Base-by-base conservation (phyloP, 768 basidiomycete species). In the Trametes meyenii region DNA sequence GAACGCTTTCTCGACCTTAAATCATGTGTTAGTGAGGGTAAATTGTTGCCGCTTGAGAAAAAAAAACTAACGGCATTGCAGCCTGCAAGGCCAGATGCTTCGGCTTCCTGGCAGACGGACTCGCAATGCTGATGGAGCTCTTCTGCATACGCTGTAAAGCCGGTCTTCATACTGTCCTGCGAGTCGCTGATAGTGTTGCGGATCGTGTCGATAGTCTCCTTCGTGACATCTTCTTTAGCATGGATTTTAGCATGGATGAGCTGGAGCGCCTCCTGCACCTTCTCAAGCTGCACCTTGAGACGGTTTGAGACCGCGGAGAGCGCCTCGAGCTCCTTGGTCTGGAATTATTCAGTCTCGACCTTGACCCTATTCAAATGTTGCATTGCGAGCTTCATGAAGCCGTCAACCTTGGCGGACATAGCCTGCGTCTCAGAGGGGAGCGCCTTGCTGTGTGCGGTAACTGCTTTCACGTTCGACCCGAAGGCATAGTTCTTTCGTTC, bases 401-500 rank as follows among this genome's bases (percentile, higher is more conserved):
- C 83, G 12, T 84, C 80, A 14, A 96, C 77, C 60, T 82, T 84
- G 7, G 78, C 74, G 16, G 82, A 79, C 50, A 95, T 79, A 0
- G 72, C 71, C 23, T 80, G 79, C 40, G 85, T 77, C 35, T 88
- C 79, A 0, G 77, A 75, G 23, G 83, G 75, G 43, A 95, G 80
- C 1, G 81, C 76, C 61, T 81, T 83, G 53, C 86, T 85, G 61
- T 90, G 85, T 35, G 78, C 79, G 2, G 81, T 75, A 16, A 92
- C 92, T 0, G 81, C 80, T 63, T 83, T 82, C 5, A 85, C 76
- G 67, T 96, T 96, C 8, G 84, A 76, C 35, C 76, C 78, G 43
- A 94, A 80, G 12, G 85, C 78, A 23, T 76, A 75, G 35, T 84
- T 77, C 69, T 91, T 94, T 61, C 95, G 89, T 43, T 91, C 94